Conservation (phyloP, 805 yeast species). For the Saccharomyces mikatae region DNA sequence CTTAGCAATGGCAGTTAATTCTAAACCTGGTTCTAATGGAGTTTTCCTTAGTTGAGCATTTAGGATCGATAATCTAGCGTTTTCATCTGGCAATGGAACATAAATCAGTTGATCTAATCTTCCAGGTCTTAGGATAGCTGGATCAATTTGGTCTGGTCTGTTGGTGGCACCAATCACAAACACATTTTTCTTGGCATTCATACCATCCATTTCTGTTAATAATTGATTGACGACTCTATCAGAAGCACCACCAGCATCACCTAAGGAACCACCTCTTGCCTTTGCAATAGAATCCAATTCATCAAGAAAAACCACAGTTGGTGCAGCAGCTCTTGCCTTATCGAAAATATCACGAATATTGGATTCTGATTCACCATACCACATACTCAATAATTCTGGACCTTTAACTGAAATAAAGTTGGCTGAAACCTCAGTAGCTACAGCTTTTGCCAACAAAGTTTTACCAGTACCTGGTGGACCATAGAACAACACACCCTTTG, state of each 20-base stretch:
- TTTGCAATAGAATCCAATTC: constrained; percentile 97
- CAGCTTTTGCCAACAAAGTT: constrained; percentile 95
- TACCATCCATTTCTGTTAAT: constrained; percentile 98
- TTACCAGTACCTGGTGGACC: constrained; percentile 99
- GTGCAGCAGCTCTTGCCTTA: constrained; percentile 98
- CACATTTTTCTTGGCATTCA: constrained; percentile 98
- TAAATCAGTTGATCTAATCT: constrained; percentile 97
- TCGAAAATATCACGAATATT: constrained; percentile 96
- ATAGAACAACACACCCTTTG: constrained; percentile 96
- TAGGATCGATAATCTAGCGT: constrained; percentile 86
- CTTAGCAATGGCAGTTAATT: constrained; percentile 79
- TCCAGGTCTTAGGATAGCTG: constrained; percentile 97
- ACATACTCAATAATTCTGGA: constrained; percentile 71
- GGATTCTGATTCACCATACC: constrained; percentile 98
- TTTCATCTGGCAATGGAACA: constrained; percentile 96
- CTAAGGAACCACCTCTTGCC: constrained; percentile 92
- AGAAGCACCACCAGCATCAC: constrained; percentile 97
- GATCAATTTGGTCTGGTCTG: constrained; percentile 99
- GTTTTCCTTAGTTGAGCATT: constrained; percentile 96
- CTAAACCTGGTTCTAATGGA: constrained; percentile 95
- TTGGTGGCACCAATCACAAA: constrained; percentile 99
- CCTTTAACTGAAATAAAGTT: constrained; percentile 80
- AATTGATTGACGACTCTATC: constrained; percentile 97
- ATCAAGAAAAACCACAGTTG: constrained; percentile 96
- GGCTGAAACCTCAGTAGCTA: constrained; percentile 97